Evolutionary conservation across 164 flowering plant species (phyloP).

Genomic region (Aristolochia californica): DNA sequence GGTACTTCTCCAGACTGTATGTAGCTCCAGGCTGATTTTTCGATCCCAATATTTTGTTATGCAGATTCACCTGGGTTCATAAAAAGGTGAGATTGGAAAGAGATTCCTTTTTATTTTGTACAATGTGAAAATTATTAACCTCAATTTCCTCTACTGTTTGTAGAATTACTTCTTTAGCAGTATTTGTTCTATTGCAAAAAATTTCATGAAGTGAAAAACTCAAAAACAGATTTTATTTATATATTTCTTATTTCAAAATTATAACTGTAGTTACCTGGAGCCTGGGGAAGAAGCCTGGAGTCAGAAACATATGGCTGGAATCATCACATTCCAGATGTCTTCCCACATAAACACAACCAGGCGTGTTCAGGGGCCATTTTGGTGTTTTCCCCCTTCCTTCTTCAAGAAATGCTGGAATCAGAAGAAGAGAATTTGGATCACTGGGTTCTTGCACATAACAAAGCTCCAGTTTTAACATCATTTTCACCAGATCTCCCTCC

Average conservation of each 20-base stretch:
- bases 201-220: no score
- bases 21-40: slow-evolving; percentile 66
- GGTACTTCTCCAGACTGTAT: slow-evolving; percentile 72
- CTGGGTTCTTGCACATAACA: slow-evolving; percentile 75
- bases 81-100: not conserved
- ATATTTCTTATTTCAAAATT: no score
- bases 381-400: slow-evolving; percentile 72
- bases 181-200: no score
- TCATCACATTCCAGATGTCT: slow-evolving; percentile 86
- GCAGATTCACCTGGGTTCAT: slow-evolving; percentile 65
- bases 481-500: slow-evolving; percentile 58
- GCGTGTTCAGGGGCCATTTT: slow-evolving; percentile 45
- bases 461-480: slow-evolving; percentile 87
- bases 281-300: slow-evolving; percentile 86
- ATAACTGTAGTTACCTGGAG: slow-evolving; percentile 56
- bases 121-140: no score
- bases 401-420: slow-evolving; percentile 69
- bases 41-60: slow-evolving; percentile 55
- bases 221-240: no score
- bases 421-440: slow-evolving; percentile 50
- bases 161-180: no score
- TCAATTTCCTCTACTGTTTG: no score
- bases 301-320: slow-evolving; percentile 76
- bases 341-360: slow-evolving; percentile 58
- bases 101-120: not conserved